Evolutionary conservation across 495 filamentous ascomycete genomes (phyloP), one percentile per base, ranked within the genome.

Genomic region (Xylaria sp.): DNA sequence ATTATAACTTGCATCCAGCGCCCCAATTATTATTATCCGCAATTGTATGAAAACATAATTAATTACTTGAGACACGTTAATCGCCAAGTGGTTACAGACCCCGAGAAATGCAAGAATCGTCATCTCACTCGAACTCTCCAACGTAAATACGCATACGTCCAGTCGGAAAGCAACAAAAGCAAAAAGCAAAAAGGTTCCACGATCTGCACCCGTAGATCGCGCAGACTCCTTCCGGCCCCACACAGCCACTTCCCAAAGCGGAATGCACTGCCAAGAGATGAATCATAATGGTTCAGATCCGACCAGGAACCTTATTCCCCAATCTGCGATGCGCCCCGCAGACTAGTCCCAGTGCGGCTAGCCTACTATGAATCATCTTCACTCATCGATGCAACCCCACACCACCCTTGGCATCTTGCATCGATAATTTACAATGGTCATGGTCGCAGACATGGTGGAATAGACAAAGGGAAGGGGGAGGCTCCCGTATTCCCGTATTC

Each of bases 271-370:
- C 66, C 66, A 68, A 68, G 66, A 37, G 53, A 74, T 79, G 78
- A 80, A 63, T 78, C 75, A 80, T 74, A 72, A 73, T 75, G 71
- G 74, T 33, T 75, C 74, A 75, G 50, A 14, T 15, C 31, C 63
- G 17, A 26, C 26, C 12, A 57, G 35, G 57, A 59, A 2, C 6
- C 26, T 35, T n/a, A 66, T 66, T 19, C 9, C 5, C 17, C 15
- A 8, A 35, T 19, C 17, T 59, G 17, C 58, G 5, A 41, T 26
- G 1, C 33, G n/a, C 15, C 59, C 59, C 59, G 24, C 8, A 24
- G 11, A 43, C n/a, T 5, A 0, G 5, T 17, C 7, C 59, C 3
- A 17, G 17, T 21, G 11, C 21, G 63, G 46, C 19, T 33, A 9
- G 48, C 8, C 19, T 55, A 29, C 12, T 48, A 43, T 76, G 72